These are phyloP conservation scores for Ustilago crameri DNA, from an alignment of 1,284 basidiomycete genomes.

Conservation along the genomic window DNA sequence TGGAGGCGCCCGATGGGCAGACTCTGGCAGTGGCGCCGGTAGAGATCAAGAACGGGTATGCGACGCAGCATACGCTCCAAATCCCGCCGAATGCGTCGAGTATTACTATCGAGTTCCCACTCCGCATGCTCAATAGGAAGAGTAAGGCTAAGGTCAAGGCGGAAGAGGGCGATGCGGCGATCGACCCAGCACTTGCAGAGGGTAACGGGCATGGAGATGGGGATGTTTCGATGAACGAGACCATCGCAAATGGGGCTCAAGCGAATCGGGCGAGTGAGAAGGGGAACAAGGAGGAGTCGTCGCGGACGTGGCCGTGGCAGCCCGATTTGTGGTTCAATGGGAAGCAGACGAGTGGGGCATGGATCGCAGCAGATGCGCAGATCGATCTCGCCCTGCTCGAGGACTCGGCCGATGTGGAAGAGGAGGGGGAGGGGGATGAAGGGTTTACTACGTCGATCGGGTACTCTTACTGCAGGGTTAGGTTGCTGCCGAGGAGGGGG, in stretches of 20 bases:
- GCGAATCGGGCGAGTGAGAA: conserved; percentile 3
- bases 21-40: conserved; percentile 13
- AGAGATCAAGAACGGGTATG: conserved; percentile 31
- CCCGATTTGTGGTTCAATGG: conserved; percentile 40
- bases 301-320: conserved; percentile 35
- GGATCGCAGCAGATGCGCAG: conserved; percentile 15
- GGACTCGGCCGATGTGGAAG: background rate
- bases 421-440: conserved; percentile 1
- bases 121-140: conserved; percentile 23
- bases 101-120: conserved; percentile 34
- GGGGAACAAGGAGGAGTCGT: background rate
- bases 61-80: conserved; percentile 43
- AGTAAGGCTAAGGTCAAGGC: conserved; percentile 1
- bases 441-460: conserved; percentile 6
- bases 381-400: conserved; percentile 21
- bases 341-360: conserved; percentile 11
- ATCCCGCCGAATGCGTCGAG: conserved; percentile 35
- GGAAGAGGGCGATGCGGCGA: background rate
- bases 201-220: no score
- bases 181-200: conserved; percentile 7
- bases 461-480: conserved; percentile 27
- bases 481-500: conserved; percentile 33
- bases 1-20: conserved; percentile 30
- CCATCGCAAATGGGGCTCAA: background rate
- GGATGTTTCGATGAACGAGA: conserved; percentile 18